A percentile compares a stretch with the other conserved stretches of the same genome.
These are phyloP conservation scores for Desmodesmus armatus DNA, from an alignment of 139 green algal species.

Conservation along the genomic window DNA sequence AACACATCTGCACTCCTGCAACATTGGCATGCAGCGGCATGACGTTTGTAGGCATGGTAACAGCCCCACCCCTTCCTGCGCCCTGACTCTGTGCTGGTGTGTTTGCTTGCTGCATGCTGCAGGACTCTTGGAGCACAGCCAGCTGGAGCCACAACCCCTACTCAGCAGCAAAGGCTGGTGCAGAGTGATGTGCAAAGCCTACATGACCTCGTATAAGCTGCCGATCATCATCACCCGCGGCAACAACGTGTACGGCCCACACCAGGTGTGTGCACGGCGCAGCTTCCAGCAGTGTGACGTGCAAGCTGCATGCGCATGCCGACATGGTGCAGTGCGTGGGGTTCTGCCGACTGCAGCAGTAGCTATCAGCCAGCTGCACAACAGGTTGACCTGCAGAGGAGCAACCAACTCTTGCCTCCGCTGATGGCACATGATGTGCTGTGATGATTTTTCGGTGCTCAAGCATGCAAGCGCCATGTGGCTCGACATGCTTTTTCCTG, in stretches of 20 bases:
- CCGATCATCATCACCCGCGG: conserved; percentile 97
- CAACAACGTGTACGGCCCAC: conserved; percentile 99
- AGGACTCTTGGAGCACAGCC: conserved; percentile 82
- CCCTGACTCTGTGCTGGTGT: not conserved
- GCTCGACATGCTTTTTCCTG: not conserved
- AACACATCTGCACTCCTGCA: too few species aligned
- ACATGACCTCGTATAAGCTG: conserved; percentile 87
- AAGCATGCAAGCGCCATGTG: conserved; percentile 14
- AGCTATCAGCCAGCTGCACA: not conserved
- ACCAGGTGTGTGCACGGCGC: conserved; percentile 76
- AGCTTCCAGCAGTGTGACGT: too few species aligned
- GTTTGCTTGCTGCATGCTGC: not conserved
- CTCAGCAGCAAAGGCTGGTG: conserved; percentile 96
- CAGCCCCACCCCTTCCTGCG: not conserved
- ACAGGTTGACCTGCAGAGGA: not conserved
- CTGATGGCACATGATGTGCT: not conserved
- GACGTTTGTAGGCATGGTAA: not conserved
- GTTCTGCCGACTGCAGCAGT: too few species aligned
- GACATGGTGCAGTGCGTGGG: not conserved
- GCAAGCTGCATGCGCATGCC: too few species aligned
- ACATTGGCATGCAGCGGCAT: not conserved
- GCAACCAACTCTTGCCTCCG: not conserved
- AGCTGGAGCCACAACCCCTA: conserved; percentile 98
- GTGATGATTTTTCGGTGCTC: not conserved
- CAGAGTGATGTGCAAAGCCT: conserved; percentile 97